Percentiles rank a stretch among this genome's conserved stretches.
These are phyloP conservation scores for Podaxis rugospora DNA, from an alignment of 768 basidiomycete species.

Conservation along the genomic window DNA sequence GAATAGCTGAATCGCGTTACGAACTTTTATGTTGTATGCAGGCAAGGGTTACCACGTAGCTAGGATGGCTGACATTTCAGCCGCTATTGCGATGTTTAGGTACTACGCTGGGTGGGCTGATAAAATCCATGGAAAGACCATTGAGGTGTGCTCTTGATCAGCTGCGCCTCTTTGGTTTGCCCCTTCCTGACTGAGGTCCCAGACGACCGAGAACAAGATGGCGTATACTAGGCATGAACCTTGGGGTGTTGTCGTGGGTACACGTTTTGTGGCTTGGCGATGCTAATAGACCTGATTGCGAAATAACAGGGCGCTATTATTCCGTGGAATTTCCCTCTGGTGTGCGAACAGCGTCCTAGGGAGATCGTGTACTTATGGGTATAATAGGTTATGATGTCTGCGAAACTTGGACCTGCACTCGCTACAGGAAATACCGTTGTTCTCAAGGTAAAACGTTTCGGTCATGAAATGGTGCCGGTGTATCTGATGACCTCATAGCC, in stretches of 20 bases:
- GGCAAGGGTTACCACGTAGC: slow-evolving; percentile 54
- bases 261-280: not conserved
- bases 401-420: slow-evolving; percentile 74
- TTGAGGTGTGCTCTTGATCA: slow-evolving; percentile 41
- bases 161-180: not conserved
- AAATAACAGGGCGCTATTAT: slow-evolving; percentile 46
- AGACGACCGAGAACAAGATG: slow-evolving; percentile 53
- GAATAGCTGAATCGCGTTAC: not conserved
- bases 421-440: slow-evolving; percentile 73
- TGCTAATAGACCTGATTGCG: not conserved
- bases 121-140: slow-evolving; percentile 72
- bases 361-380: not conserved
- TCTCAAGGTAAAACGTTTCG: slow-evolving; percentile 41
- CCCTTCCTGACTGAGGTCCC: slow-evolving; percentile 2
- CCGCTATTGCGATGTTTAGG: slow-evolving; percentile 46
- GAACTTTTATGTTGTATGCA: slow-evolving; percentile 11
- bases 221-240: slow-evolving; percentile 71
- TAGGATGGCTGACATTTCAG: slow-evolving; percentile 42
- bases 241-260: slow-evolving; percentile 40
- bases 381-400: slow-evolving; percentile 43
- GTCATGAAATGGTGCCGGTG: not conserved
- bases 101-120: slow-evolving; percentile 94
- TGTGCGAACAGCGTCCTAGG: not conserved
- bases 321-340: slow-evolving; percentile 54
- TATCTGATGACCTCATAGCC: slow-evolving; percentile 28